Conservation (phyloP, 208 protist species). For the Endotrypanum monterogeii region DNA sequence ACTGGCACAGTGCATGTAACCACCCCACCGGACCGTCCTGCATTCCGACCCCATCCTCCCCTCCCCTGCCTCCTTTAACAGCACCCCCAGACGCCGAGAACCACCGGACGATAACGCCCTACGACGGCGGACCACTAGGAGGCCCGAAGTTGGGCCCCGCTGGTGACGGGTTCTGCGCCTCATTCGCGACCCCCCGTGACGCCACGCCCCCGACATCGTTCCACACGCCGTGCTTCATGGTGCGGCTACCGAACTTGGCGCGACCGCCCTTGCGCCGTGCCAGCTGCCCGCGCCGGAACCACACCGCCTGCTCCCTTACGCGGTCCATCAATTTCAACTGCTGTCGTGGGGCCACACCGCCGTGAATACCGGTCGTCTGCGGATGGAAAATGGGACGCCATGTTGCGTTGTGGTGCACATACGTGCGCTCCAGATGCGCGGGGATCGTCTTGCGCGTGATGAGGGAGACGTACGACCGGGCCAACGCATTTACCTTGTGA, state of each 20-base stretch:
- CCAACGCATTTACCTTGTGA: conserved; percentile 75
- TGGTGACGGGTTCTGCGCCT: conserved; percentile 40
- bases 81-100: not conserved
- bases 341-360: conserved; percentile 67
- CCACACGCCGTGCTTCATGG: conserved; percentile 64
- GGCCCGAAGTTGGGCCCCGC: conserved; percentile 49
- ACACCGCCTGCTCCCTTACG: conserved; percentile 62
- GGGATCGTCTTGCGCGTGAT: conserved; percentile 86
- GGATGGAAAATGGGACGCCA: conserved; percentile 82
- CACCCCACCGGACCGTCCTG: not conserved
- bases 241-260: conserved; percentile 70
- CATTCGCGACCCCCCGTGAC: conserved; percentile 43
- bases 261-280: conserved; percentile 75
- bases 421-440: conserved; percentile 75
- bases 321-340: conserved; percentile 80
- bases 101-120: not conserved
- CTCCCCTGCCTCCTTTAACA: not conserved
- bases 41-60: not conserved
- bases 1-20: not conserved
- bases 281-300: conserved; percentile 62
- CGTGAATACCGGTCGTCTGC: conserved; percentile 54
- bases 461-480: conserved; percentile 78
- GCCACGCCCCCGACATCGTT: conserved; percentile 74
- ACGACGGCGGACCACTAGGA: conserved; percentile 60
- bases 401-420: conserved; percentile 82